Evolutionary conservation across 2,329 filamentous ascomycete genomes (phyloP).

Genomic region (Phialophora expanda): DNA sequence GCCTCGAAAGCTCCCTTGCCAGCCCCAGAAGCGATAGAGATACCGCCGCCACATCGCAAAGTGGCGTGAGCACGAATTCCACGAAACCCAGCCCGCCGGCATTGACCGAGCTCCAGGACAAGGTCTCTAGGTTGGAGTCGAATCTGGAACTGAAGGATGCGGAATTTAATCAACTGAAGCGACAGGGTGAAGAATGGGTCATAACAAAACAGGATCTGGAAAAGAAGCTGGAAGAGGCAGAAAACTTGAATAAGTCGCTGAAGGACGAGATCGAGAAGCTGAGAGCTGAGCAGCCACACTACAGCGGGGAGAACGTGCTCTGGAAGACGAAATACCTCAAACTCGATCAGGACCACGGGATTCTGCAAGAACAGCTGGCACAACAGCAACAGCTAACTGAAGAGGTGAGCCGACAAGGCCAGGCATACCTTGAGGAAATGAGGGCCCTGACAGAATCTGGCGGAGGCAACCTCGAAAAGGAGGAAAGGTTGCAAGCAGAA

Average conservation of each 20-base stretch:
- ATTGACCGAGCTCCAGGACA: conserved; percentile 74
- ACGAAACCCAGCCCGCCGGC: conserved; percentile 82
- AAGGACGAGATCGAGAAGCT: conserved; percentile 72
- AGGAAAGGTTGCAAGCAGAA: conserved; percentile 76
- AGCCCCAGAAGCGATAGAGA: conserved; percentile 51
- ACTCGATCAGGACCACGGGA: conserved; percentile 67
- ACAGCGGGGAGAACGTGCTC: conserved; percentile 34
- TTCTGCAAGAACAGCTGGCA: conserved; percentile 66
- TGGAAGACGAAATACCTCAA: conserved; percentile 64
- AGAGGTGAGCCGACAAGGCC: conserved; percentile 82
- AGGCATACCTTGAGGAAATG: conserved; percentile 88
- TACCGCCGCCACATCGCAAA: conserved; percentile 56
- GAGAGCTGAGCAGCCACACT: conserved; percentile 29
- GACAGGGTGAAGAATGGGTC: conserved; percentile 64
- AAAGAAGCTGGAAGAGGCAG: conserved; percentile 72
- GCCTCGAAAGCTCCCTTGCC: conserved; percentile 57
- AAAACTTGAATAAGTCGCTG: conserved; percentile 77
- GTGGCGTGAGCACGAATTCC: conserved; percentile 60
- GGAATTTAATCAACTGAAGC: conserved; percentile 60
- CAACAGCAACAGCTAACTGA: conserved; percentile 84
- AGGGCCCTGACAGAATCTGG: conserved; percentile 80
- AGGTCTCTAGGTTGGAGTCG: conserved; percentile 73
- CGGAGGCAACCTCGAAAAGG: conserved; percentile 76
- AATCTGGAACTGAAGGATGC: conserved; percentile 72
- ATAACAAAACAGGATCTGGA: conserved; percentile 71